Evolutionary conservation across 2,329 filamentous ascomycete genomes (phyloP), one percentile per base, ranked within the genome.

Genomic region (Incumbomyces delicatus): DNA sequence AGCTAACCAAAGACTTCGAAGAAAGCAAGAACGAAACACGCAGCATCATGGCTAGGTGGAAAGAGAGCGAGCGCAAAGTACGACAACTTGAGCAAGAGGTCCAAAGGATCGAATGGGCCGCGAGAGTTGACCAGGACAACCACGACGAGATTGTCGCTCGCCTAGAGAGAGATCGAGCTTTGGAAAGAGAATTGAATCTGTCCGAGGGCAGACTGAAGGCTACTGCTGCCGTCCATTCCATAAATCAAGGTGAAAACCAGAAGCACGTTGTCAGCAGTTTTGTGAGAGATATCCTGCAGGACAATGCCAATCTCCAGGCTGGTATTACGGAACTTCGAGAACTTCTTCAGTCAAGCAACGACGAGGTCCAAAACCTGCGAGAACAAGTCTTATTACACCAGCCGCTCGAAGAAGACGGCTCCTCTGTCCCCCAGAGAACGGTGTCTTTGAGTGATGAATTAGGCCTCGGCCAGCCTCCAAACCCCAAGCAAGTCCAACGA

Each of bases 261-360:
- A 67, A 85, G 34, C 81, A 73, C 48, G 87, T 94, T 32, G 87
- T 96, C n/a, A 89, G 87, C 16, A 87, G 94, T 60, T 96, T 98
- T 57, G 92, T 98, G 47, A 87, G 89, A 56, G 92, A 96, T 62
- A 85, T 98, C 47, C 72, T 98, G 14, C 83, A 94, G 59, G 92
- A 98, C 63, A 98, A 98, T 60, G 87, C 89, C 8, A 95, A 87
- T 57, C 70, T 98, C 37, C 92, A 98, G 63, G 76, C 92, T 52
- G 88, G 88, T 13, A 94, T 96, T 50, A 79, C 89, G 44, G 92
- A 98, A 67, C 69, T 98, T 40, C 77, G 89, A 14, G 89, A 95
- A 61, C 82, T 98, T 80, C 74, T 98, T 17, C 77, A 87, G 58
- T 88, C 79, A 61, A 95, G 90, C 2, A 94, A 96, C 59, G 86